A percentile compares a stretch with the other conserved stretches of the same genome.
Evolutionary conservation across 768 basidiomycete species (phyloP).

Genomic region (Boletus subcaerulescens): DNA sequence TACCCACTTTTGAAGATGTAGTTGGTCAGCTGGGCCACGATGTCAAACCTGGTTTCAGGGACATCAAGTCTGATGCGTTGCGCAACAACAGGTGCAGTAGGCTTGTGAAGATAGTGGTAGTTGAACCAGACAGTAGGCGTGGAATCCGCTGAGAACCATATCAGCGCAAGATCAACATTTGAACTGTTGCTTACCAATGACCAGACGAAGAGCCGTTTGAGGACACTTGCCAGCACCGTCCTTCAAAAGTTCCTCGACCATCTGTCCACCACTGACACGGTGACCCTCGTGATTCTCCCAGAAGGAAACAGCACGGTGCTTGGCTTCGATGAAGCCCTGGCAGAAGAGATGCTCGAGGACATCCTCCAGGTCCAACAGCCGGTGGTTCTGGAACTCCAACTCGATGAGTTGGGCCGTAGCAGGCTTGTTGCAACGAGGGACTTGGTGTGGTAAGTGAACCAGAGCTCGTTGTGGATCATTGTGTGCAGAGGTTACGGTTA

Average conservation of each 20-base stretch:
- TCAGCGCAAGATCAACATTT: background rate
- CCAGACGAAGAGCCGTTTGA: slow-evolving; percentile 43
- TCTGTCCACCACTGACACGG: slow-evolving; percentile 35
- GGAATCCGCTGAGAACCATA: slow-evolving; percentile 35
- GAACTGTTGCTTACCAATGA: slow-evolving; percentile 38
- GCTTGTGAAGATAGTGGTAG: slow-evolving; percentile 39
- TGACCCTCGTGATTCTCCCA: slow-evolving; percentile 43
- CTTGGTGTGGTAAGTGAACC: slow-evolving; percentile 48
- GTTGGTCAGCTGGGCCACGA: slow-evolving; percentile 47
- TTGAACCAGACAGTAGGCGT: slow-evolving; percentile 43
- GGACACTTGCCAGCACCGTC: slow-evolving; percentile 42
- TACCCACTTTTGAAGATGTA: slow-evolving; percentile 43
- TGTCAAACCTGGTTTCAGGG: slow-evolving; percentile 33
- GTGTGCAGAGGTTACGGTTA: background rate
- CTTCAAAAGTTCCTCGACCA: slow-evolving; percentile 35
- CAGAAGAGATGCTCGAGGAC: slow-evolving; percentile 45
- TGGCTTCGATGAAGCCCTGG: slow-evolving; percentile 46
- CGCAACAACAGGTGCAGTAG: slow-evolving; percentile 31
- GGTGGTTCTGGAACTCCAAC: slow-evolving; percentile 40
- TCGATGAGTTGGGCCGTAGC: slow-evolving; percentile 47
- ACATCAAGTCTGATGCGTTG: slow-evolving; percentile 43
- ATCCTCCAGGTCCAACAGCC: slow-evolving; percentile 45
- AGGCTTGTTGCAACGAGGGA: slow-evolving; percentile 37
- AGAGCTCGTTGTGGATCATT: slow-evolving; percentile 40
- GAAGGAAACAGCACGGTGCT: slow-evolving; percentile 40